Evolutionary conservation across 352 stramenopile genomes (phyloP), one percentile per base, ranked within the genome.

Genomic region (Pythium pectinolyticum): DNA sequence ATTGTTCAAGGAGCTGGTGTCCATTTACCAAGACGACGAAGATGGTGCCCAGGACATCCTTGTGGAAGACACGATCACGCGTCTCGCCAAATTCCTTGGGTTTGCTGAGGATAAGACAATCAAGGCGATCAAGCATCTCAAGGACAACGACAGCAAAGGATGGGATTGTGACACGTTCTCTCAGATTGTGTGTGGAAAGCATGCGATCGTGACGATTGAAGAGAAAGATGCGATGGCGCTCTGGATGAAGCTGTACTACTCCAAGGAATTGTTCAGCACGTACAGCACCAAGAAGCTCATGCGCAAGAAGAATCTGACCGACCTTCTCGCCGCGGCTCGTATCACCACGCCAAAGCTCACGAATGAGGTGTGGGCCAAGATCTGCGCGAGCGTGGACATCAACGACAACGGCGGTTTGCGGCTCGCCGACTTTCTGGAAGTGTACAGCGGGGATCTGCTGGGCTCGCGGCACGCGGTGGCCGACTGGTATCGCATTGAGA

Each of bases 401-500:
- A 62, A 81, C 25, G 71, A 82, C 47, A 76, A 51, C 9, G 55
- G 28, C 6, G 75, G 73, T 4, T 61, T 87, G 14, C 63, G 50
- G 7, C 39, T 78, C 7, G 61, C 47, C 1, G 46, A 79, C 8
- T 84, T 87, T 56, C 47, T 87, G 9, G 64, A 80, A 45, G 61
- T 80, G 5, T 84, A 84, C 52, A 55, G 71, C 30, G 63, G 69
- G 17, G 57, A 70, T 20, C 35, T 78, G 2, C 57, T 87, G 4
- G 77, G 75, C n/a, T 66, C 71, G 32, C 75, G 78, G 1, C 63
- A 81, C 34, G 54, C 78, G 2, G 48, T 87, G 9, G 75, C 66
- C 0, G 78, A 84, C 39, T 87, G 72, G 65, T 82, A 84, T 57
- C 67, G 74, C 20, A 87, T 87, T 27, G 73, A 87, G 43, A 84